Base-by-base conservation (phyloP, 176 grass and related monocot species). In the Luzula sylvatica region DNA sequence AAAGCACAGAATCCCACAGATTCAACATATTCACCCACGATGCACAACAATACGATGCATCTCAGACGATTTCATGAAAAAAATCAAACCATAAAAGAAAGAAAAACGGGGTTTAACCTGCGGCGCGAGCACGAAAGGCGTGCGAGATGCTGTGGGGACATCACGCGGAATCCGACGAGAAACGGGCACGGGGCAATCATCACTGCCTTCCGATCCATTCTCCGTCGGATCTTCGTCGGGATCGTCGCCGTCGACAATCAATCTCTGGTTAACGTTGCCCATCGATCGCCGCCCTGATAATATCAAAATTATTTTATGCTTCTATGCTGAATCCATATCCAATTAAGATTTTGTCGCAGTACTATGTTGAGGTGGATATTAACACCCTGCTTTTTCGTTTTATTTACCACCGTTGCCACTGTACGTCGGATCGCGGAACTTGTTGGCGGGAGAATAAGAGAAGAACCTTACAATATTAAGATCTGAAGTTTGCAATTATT, bases 181-280 rank as follows among this genome's bases (percentile, higher is more conserved):
- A 15, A 64, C 60, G 7, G 60, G 60, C 60, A 20, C 20, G 59
- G 28, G 70, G 15, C 66, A 42, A 46, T 20, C 65, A 58, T n/a
- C n/a, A 23, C 23, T 48, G 12, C 42, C 52, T 49, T 30, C 18
- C 3, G 38, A 3, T 11, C 19, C 29, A 35, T 26, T 52, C 23
- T 42, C 67, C 45, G 26, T 15, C 39, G 55, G n/a, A 48, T 59
- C 14, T n/a, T n/a, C n/a, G n/a, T n/a, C 48, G 39, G 55, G n/a
- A 57, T 61, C 65, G 43, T 74, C 45, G 38, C 79, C 79, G 68
- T 94, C 87, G 38, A 46, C 75, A 53, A 58, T 67, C 18, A 83
- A 78, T 66, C 66, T 87, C 18, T 38, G 63, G 65, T 38, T 66
- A 17, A 68, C 58, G 88, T 94, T 94, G 39, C 88, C 88, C 88